phyloP scores from a whole-genome alignment of 352 stramenopile genomes.

The Ophiocytium majus region DNA sequence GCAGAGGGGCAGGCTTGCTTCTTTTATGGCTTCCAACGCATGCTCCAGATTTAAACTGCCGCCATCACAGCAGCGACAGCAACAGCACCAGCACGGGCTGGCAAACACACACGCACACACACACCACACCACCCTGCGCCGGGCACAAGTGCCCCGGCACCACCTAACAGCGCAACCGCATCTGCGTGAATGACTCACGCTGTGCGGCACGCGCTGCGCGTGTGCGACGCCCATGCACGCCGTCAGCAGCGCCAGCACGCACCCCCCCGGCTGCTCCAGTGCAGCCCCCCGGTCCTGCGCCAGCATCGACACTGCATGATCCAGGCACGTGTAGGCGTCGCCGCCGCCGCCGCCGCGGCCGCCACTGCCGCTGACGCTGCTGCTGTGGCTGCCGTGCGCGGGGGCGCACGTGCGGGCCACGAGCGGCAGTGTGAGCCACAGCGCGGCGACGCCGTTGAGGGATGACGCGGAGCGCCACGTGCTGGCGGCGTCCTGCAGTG shows the following conservation, averaged over 20 bases:
- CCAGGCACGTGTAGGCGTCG: background rate
- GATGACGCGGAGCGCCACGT: background rate
- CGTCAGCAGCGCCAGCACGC: background rate
- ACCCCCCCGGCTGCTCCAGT: background rate
- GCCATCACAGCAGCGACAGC: background rate
- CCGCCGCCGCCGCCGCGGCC: no score
- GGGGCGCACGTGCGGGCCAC: no score
- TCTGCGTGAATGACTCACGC: background rate
- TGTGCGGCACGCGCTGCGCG: background rate
- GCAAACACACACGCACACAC: no score
- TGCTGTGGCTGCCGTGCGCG: no score
- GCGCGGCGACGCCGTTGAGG: background rate
- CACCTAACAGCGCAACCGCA: background rate
- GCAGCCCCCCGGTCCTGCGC: background rate
- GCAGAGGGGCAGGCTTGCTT: no score
- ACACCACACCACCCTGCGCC: no score
- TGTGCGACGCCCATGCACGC: background rate
- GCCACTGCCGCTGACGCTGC: no score
- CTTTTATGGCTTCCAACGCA: no score
- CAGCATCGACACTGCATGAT: background rate
- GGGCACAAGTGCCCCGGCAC: background rate
- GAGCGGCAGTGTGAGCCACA: background rate
- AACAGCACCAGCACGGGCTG: background rate
- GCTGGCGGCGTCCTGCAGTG: background rate
- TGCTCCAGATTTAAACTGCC: no score